Base-by-base conservation (phyloP, 2,329 filamentous ascomycete species). In the Rosellinia necatrix region DNA sequence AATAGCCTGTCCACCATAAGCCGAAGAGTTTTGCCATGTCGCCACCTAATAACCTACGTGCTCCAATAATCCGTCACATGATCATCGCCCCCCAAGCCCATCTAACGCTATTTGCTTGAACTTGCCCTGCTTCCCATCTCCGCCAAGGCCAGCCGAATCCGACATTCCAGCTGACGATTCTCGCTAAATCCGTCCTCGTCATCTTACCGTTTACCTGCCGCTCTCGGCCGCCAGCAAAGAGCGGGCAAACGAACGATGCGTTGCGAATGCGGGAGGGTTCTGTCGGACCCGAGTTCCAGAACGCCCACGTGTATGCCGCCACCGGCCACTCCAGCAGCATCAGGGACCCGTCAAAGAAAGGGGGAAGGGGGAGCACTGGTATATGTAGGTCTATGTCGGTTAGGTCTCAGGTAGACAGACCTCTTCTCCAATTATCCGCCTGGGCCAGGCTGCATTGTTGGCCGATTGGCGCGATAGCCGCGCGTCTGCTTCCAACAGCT, bases 61-160 rank as follows among this genome's bases (percentile, higher is more conserved):
- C 43, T 49, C 25, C 52, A 52, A 46, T 32, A 56, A 25, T 12
- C 21, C 15, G 32, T 60, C 53, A 53, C 57, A 60, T 57, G 57
- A 60, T 50, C 37, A 6, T 43, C 41, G 17, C 21, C 19, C 32
- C 9, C 21, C 30, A 40, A 37, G n/a, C 29, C 37, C 21, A 41
- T 47, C 35, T 53, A 27, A 44, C 43, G 32, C 27, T 13, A 48
- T 25, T 38, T 10, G 12, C 35, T 41, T 21, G 29, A 49, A 37
- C 43, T 47, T 15, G 24, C 32, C 9, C 37, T 30, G 30, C 30
- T n/a, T 37, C n/a, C 21, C 49, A 42, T 49, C 24, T 41, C 42
- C 25, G 41, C 29, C 30, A 27, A 49, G 48, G 25, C 30, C 17
- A 47, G 27, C 22, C 46, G 8, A 50, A 34, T 27, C 40, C 37